Conservation (phyloP, 2,329 filamentous ascomycete genomes). For the Fusarium abutilonis region DNA sequence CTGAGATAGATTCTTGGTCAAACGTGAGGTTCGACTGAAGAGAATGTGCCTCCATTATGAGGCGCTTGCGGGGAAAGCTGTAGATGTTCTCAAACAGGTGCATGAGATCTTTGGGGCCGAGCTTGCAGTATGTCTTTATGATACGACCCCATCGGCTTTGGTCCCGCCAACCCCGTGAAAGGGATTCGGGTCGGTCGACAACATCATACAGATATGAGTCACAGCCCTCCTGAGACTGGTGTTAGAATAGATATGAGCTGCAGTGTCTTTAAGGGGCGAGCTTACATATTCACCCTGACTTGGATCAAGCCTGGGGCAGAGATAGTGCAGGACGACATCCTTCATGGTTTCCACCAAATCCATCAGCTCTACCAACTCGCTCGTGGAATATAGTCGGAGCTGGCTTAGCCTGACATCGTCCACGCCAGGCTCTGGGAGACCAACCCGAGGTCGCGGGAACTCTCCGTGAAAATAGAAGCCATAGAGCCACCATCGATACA, state of each 20-base stretch:
- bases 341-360: slow-evolving; percentile 59
- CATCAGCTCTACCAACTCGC: slow-evolving; percentile 56
- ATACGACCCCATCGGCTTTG: slow-evolving; percentile 53
- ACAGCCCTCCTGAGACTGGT: slow-evolving; percentile 24
- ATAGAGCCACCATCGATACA: slow-evolving; percentile 66
- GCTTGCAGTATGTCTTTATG: slow-evolving; percentile 59
- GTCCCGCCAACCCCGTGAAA: slow-evolving; percentile 51
- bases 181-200: slow-evolving; percentile 45
- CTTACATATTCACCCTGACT: slow-evolving; percentile 48
- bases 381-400: slow-evolving; percentile 57
- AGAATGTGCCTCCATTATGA: slow-evolving; percentile 55
- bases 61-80: slow-evolving; percentile 56
- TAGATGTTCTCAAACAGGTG: slow-evolving; percentile 59
- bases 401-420: slow-evolving; percentile 56
- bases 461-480: slow-evolving; percentile 62
- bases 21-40: slow-evolving; percentile 56
- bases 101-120: slow-evolving; percentile 61
- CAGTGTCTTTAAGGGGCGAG: too few relatives aligned
- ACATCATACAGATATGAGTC: slow-evolving; percentile 40
- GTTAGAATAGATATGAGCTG: slow-evolving; percentile 8
- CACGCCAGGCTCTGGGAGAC: slow-evolving; percentile 52
- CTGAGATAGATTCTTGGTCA: slow-evolving; percentile 58
- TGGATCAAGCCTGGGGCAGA: slow-evolving; percentile 58
- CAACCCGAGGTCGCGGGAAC: slow-evolving; percentile 50
- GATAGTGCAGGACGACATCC: slow-evolving; percentile 56